Evolutionary conservation across 768 basidiomycete species (phyloP).

Genomic region (Omphalotus guepiniiformis): DNA sequence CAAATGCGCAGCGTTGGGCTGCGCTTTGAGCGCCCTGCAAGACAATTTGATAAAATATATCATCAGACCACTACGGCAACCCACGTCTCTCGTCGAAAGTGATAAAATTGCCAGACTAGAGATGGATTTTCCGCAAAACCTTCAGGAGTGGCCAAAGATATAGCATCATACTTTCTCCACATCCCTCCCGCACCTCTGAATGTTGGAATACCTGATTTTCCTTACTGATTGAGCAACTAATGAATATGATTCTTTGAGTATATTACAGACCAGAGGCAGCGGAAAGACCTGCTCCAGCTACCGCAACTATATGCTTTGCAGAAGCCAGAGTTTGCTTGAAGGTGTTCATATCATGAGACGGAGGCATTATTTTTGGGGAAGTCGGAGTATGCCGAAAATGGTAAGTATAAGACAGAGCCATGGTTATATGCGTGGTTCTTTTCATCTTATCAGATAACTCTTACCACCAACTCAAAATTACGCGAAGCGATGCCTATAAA

Average conservation of each 20-base stretch:
- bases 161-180: slow-evolving; percentile 49
- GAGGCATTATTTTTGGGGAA: not conserved
- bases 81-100: slow-evolving; percentile 52
- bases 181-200: slow-evolving; percentile 49
- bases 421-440: not conserved
- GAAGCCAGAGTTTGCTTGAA: slow-evolving; percentile 10
- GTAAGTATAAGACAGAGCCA: slow-evolving; percentile 16
- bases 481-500: slow-evolving; percentile 6
- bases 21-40: slow-evolving; percentile 39
- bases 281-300: slow-evolving; percentile 21
- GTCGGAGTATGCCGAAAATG: slow-evolving; percentile 1
- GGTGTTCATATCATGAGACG: slow-evolving; percentile 8
- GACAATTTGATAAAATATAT: slow-evolving; percentile 7
- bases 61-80: not conserved
- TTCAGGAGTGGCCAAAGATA: slow-evolving; percentile 48
- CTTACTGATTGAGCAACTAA: slow-evolving; percentile 14
- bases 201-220: slow-evolving; percentile 43
- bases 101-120: slow-evolving; percentile 63
- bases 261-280: slow-evolving; percentile 20
- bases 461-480: not conserved
- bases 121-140: slow-evolving; percentile 46
- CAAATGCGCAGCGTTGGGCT: slow-evolving; percentile 54
- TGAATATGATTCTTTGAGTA: slow-evolving; percentile 10
- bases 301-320: slow-evolving; percentile 19
- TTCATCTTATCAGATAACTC: slow-evolving; percentile 27